Base-by-base conservation (phyloP, 768 basidiomycete species). In the Gyrodon lividus region DNA sequence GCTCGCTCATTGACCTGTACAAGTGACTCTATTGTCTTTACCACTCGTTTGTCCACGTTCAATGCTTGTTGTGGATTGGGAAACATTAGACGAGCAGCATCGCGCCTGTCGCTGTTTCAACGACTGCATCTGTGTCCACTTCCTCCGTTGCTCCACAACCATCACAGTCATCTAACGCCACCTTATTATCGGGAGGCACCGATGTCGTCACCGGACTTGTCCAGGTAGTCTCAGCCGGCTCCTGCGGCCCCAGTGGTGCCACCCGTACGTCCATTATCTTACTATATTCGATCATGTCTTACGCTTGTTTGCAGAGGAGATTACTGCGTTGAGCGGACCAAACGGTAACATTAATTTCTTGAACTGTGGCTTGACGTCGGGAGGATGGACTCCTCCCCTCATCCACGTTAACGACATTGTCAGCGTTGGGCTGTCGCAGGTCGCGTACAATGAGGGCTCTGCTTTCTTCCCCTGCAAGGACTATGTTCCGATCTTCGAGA, bases 301-400 rank as follows among this genome's bases (percentile, higher is more conserved):
- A n/a, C n/a, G n/a, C n/a, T n/a, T n/a, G n/a, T n/a, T n/a, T n/a
- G n/a, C n/a, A n/a, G n/a, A n/a, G n/a, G n/a, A n/a, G n/a, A n/a
- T n/a, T n/a, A n/a, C n/a, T n/a, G n/a, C n/a, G n/a, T n/a, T n/a
- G n/a, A n/a, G n/a, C n/a, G n/a, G n/a, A n/a, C n/a, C n/a, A n/a
- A n/a, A n/a, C n/a, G n/a, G n/a, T n/a, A n/a, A n/a, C n/a, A n/a
- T n/a, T n/a, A n/a, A n/a, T n/a, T n/a, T 37, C 80, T 67, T 92
- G 58, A 90, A 89, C 71, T 93, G 91, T 61, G 90, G 89, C 38
- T 66, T 93, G 48, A 72, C 77, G 39, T 63, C 58, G 28, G 63
- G 63, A 30, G 87, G 86, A 26, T 94, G 92, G 92, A 78, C 69
- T 43, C 90, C 92, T 16, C 88, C 90, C 14, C 64, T 67, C 50